Conservation (phyloP, 2,329 filamentous ascomycete genomes). For the Trichoderma semiorbis region DNA sequence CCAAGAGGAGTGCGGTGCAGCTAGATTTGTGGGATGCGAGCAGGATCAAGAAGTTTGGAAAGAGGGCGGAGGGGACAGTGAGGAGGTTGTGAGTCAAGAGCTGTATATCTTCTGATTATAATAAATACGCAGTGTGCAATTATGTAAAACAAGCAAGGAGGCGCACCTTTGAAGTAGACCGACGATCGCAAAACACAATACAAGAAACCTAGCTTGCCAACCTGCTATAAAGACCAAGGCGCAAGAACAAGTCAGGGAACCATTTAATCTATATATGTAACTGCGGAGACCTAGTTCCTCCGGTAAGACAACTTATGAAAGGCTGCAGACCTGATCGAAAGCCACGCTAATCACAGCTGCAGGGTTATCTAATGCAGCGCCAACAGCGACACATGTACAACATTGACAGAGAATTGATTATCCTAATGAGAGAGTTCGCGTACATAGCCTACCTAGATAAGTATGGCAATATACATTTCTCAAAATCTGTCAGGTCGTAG, state of each 20-base stretch:
- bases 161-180: no score
- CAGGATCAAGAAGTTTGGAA: slow-evolving; percentile 48
- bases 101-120: background rate
- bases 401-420: background rate
- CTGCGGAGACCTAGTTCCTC: no score
- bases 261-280: no score
- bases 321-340: no score
- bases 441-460: background rate
- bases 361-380: background rate
- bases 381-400: background rate
- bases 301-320: no score
- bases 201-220: no score
- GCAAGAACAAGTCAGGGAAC: no score
- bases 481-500: background rate
- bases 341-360: background rate
- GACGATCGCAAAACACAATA: no score
- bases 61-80: background rate
- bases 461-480: background rate
- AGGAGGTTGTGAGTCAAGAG: background rate
- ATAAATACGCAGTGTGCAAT: background rate
- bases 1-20: slow-evolving; percentile 43
- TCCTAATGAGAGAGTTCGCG: background rate
- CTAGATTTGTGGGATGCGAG: slow-evolving; percentile 43
- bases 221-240: no score
- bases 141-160: no score